Evolutionary conservation across 2,329 filamentous ascomycete genomes (phyloP), one percentile per base, ranked within the genome.

Genomic region (Verticillium alfalfae): DNA sequence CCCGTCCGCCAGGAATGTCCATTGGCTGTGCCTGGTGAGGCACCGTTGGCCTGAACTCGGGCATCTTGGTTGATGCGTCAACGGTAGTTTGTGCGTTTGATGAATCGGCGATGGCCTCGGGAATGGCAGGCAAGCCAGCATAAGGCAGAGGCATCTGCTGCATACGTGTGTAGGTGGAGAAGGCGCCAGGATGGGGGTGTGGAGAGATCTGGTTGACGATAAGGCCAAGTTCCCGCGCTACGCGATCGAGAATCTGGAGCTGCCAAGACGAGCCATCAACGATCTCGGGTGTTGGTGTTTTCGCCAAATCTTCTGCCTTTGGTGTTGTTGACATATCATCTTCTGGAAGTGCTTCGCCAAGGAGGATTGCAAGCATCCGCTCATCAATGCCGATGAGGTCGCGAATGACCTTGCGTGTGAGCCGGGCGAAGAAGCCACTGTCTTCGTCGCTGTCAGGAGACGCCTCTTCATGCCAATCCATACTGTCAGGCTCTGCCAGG

Each of bases 341-440:
- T 18, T 76, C 76, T 2, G 88, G 87, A 31, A 96, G 76, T 2
- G 85, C 79, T 72, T 97, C 93, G 13, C 95, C 95, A 61, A 98
- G 89, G 9, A 99, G 88, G 58, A 97, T 88, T 0, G 91, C 91
- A 9, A 99, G 82, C 22, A 95, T 80, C 58, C 86, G 85, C 65
- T 97, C 92, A 68, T 98, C 93, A 61, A 99, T 90, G 9, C 94
- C 94, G 72, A 98, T 90, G 54, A 99, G 78, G 71, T 97, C 93
- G 59, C 88, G 86, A 67, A 99, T 92, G 34, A 98, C 90, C 69
- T 88, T 92, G 62, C 90, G 86, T 2, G 94, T 96, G 58, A 98
- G 86, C 12, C 89, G 85, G 64, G 88, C 87, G 86, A 92, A 92
- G 66, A 96, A 84, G 1, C 90, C 88, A 66, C 92, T 88, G 52